Base-by-base conservation (phyloP, 2,329 filamentous ascomycete genomes). In the Tolypocladium tropicale region DNA sequence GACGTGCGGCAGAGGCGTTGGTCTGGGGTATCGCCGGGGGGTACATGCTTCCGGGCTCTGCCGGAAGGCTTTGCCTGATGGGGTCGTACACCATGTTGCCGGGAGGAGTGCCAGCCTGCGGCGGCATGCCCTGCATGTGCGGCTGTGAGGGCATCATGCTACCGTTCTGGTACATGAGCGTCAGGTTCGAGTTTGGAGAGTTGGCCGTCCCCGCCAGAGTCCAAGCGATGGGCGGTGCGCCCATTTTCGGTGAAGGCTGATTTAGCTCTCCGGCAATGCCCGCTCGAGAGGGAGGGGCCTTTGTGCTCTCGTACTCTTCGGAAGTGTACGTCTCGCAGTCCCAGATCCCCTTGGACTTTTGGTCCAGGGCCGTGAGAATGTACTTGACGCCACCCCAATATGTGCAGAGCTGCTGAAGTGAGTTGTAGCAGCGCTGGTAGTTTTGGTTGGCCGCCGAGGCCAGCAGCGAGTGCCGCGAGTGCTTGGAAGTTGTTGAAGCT, bases 371-470 rank as follows among this genome's bases (percentile, higher is more conserved):
- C 0, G 89, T 93, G 39, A 95, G 73, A 41, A 95, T 95, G 67
- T 95, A 95, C 56, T 89, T 86, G 30, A 90, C 86, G 9, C 90
- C 90, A 37, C 88, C 88, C 90, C 90, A 95, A 66, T 94, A 94
- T 0, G 80, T 79, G 62, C 94, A 84, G n/a, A 95, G 76, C 50
- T 89, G 85, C 62, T 92, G 84, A 12, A 95, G 71, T 0, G 89
- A 89, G 65, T 90, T 89, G 68, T 94, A 93, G 67, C 90, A 95
- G 10, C 86, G 79, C 66, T 93, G 89, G 62, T 95, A 95, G 63
- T 95, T 93, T 64, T 93, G 87, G 61, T 86, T 92, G 0, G 90
- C 90, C 1, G 88, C 89, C 0, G 88, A 88, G 0, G 89, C 89
- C 1, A 95, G 77, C 2, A 95, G 72, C 0, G 86, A 86, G 64